These are phyloP conservation scores for Microbotryum violaceum DNA, from an alignment of 1,284 basidiomycete genomes.

Conservation along the genomic window DNA sequence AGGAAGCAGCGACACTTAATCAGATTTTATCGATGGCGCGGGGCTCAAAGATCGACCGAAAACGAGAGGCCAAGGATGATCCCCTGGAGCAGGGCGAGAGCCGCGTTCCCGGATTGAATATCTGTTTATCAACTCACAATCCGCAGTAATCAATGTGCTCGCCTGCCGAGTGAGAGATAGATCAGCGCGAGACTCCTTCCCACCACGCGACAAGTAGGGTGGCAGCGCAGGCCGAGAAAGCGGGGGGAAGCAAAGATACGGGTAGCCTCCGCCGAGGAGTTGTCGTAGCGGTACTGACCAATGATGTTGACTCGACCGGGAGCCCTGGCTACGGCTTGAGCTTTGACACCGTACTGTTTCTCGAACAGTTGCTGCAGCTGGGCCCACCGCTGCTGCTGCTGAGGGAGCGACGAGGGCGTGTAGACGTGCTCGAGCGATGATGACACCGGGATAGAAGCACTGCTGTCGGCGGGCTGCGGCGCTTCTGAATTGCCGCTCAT, in stretches of 20 bases:
- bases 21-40: not conserved
- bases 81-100: too few relatives aligned
- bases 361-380: conserved; percentile 57
- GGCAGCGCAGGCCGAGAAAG: too few relatives aligned
- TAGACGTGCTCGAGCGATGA: conserved; percentile 19
- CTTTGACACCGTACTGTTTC: conserved; percentile 56
- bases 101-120: too few relatives aligned
- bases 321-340: conserved; percentile 65
- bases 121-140: conserved; percentile 24
- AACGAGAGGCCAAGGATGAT: not conserved
- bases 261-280: too few relatives aligned
- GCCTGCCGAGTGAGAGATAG: conserved; percentile 46
- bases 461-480: conserved; percentile 2
- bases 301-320: conserved; percentile 60
- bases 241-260: not conserved
- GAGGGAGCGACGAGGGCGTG: conserved; percentile 26
- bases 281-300: conserved; percentile 10
- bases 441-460: conserved; percentile 8
- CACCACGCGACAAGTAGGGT: not conserved
- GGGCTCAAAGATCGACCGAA: not conserved
- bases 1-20: conserved; percentile 35
- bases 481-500: not conserved
- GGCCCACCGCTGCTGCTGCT: conserved; percentile 53
- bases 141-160: conserved; percentile 76
- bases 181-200: not conserved